Base-by-base conservation (phyloP, 371 early-diverging fungal species). In the Mucor racemosus region DNA sequence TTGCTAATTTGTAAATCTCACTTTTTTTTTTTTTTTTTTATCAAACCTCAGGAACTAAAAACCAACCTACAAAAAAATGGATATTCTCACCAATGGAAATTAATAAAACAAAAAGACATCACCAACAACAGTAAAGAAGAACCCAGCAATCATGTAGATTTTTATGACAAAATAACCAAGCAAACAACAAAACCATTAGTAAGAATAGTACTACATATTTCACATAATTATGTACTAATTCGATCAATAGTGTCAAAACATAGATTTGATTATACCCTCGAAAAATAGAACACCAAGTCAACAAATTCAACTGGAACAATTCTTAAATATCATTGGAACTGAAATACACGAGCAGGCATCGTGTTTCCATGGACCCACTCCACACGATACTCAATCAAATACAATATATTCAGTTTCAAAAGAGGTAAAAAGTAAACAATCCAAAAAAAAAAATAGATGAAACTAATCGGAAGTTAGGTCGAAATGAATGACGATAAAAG, bases 221-320 rank as follows among this genome's bases (percentile, higher is more conserved):
- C 26, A 3, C 53, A 21, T 11, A 21, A 53, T 31, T 6, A 21
- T 19, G 26, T 31, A 14, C 53, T 53, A 53, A 53, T 53, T 53
- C 31, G 14, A 9, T 44, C n/a, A 10, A 60, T 60, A 81, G 81
- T 76, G 78, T 64, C 81, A 81, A 66, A 75, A 73, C 39, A 66
- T 75, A 41, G 81, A 81, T 33, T 50, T 81, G 34, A 72, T 81
- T 58, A 54, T 78, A 41, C 74, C 78, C 35, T 38, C 63, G 17
- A 70, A 66, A 60, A 56, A 48, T 15, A 57, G 76, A 60, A 70
- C 63, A 56, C 56, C 54, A 50, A 65, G 76, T 73, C 57, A 70
- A 17, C 50, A 74, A 42, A 34, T 62, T 40, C 74, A 74, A 36
- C 55, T 74, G n/a, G 67, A 74, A 15, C 70, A 74, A 13, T 67